A percentile compares a stretch with the other conserved stretches of the same genome.
phyloP scores from a whole-genome alignment of 1,139 yeast species.

The Protomyces inundatus region DNA sequence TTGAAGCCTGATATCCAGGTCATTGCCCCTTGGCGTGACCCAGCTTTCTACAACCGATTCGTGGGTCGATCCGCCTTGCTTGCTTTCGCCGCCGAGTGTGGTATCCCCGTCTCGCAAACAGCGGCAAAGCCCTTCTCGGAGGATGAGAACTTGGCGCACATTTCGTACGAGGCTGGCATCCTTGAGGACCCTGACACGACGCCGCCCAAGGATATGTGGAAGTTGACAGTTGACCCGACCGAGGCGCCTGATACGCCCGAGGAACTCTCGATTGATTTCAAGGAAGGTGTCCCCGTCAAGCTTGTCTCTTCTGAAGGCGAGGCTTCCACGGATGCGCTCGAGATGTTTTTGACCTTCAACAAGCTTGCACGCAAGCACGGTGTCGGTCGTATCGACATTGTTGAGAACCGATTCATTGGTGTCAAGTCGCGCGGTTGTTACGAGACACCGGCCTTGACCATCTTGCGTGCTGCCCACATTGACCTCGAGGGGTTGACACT shows the following conservation, averaged over 20 bases:
- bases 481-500: constrained; percentile 94
- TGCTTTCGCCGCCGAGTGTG: constrained; percentile 86
- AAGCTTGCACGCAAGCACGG: constrained; percentile 97
- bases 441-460: constrained; percentile 96
- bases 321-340: constrained; percentile 76
- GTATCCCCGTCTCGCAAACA: constrained; percentile 92
- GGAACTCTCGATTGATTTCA: constrained; percentile 73
- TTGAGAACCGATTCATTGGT: constrained; percentile 97
- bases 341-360: constrained; percentile 85
- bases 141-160: constrained; percentile 97
- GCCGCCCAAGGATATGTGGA: constrained; percentile 99
- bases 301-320: constrained; percentile 58
- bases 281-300: constrained; percentile 82
- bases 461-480: constrained; percentile 87
- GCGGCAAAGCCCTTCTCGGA: constrained; percentile 99
- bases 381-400: constrained; percentile 98
- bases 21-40: constrained; percentile 99
- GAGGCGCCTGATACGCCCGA: constrained; percentile 95
- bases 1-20: constrained; percentile 94
- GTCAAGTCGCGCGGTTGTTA: constrained; percentile 98
- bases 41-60: constrained; percentile 86
- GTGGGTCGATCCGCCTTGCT: constrained; percentile 96
- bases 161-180: constrained; percentile 97
- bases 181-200: constrained; percentile 97
- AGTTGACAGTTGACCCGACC: constrained; percentile 87